Conservation (phyloP, 73 alveolate species). For the Loxodes magnus region DNA sequence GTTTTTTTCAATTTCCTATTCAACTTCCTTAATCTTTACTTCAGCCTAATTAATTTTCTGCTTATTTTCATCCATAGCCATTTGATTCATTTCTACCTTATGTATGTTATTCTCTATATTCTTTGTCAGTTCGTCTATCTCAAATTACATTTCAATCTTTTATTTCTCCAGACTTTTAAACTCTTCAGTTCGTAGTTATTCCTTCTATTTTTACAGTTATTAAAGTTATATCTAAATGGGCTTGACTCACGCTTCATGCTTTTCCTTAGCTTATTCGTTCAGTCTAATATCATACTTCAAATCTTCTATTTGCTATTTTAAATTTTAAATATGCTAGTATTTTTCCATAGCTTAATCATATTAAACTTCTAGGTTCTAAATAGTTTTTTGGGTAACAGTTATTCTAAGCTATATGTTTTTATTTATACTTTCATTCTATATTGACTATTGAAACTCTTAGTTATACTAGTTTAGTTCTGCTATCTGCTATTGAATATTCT, state of each 20-base stretch:
- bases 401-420: constrained; percentile 33
- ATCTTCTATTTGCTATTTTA: too few species aligned
- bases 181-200: background rate
- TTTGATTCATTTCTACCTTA: constrained; percentile 26
- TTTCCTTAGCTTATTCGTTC: constrained; percentile 8
- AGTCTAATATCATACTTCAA: constrained; percentile 14
- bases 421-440: constrained; percentile 19
- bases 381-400: too few species aligned
- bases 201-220: background rate
- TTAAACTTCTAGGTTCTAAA: constrained; percentile 17
- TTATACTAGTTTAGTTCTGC: constrained; percentile 11
- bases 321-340: too few species aligned
- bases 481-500: constrained; percentile 24
- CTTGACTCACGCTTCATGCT: too few species aligned
- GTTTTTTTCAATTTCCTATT: constrained; percentile 19
- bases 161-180: constrained; percentile 11
- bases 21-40: constrained; percentile 26
- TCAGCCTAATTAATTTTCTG: constrained; percentile 15
- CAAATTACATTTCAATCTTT: constrained; percentile 18
- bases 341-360: too few species aligned
- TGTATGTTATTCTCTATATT: constrained; percentile 20
- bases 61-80: constrained; percentile 20
- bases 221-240: background rate
- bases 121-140: constrained; percentile 19
- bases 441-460: too few species aligned